Evolutionary conservation across 768 basidiomycete species (phyloP).

Genomic region (Tephrocybe sp.): DNA sequence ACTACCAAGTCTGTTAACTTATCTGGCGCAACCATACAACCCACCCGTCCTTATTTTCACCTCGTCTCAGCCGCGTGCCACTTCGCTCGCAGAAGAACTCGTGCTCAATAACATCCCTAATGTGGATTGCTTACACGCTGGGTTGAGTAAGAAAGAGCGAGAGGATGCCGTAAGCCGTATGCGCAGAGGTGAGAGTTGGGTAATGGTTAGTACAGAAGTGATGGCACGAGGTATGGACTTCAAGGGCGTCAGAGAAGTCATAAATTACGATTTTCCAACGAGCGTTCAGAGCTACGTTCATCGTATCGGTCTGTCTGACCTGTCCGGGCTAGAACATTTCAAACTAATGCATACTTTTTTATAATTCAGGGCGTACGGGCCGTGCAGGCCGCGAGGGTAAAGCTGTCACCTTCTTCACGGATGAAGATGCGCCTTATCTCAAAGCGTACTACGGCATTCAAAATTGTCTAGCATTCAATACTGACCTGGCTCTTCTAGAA

Average conservation of each 20-base stretch:
- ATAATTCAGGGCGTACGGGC: constrained; percentile 78
- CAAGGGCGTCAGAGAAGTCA: constrained; percentile 88
- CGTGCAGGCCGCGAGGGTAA: constrained; percentile 90
- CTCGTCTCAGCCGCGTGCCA: constrained; percentile 82
- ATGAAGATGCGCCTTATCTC: constrained; percentile 88
- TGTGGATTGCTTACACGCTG: constrained; percentile 90
- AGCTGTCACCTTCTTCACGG: constrained; percentile 94
- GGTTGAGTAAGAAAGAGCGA: constrained; percentile 83
- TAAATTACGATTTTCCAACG: constrained; percentile 97
- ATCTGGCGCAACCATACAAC: constrained; percentile 80
- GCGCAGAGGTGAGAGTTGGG: constrained; percentile 90
- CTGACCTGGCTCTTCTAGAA: constrained; percentile 43
- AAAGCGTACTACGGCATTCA: constrained; percentile 71
- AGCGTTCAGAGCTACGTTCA: constrained; percentile 96
- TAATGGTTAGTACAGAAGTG: constrained; percentile 94
- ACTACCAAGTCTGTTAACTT: constrained; percentile 79
- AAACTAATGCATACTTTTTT: neutral
- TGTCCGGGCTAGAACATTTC: neutral
- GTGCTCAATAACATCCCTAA: constrained; percentile 75
- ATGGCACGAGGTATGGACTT: constrained; percentile 99
- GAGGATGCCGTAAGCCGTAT: constrained; percentile 84
- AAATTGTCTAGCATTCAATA: neutral
- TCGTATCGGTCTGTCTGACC: constrained; percentile 66
- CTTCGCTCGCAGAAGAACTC: constrained; percentile 80
- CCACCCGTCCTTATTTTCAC: constrained; percentile 93